Conservation (phyloP, 2,329 filamentous ascomycete species). For the Claviceps lovelessii region DNA sequence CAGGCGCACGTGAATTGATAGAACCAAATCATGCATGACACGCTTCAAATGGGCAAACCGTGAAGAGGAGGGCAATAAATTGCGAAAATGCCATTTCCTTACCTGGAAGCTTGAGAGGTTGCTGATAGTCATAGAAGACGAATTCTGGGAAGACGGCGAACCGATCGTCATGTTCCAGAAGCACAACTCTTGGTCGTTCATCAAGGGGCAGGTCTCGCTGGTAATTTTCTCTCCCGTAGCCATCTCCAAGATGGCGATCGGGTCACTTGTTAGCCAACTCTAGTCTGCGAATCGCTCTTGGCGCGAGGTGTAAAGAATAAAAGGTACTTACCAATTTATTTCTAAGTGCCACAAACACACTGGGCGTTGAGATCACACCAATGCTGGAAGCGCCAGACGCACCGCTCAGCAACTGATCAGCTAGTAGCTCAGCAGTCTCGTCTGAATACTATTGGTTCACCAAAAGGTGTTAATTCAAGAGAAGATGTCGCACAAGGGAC, state of each 20-base stretch:
- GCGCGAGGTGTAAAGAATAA: neutral
- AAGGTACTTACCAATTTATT: slow-evolving; percentile 43
- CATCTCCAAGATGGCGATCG: neutral
- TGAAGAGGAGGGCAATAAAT: neutral
- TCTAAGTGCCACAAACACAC: slow-evolving; percentile 62
- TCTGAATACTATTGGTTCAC: slow-evolving; percentile 48
- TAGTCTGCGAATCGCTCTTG: neutral
- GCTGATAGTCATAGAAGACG: slow-evolving; percentile 57
- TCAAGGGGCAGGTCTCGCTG: slow-evolving; percentile 10
- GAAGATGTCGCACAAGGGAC: neutral
- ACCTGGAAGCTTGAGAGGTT: slow-evolving; percentile 52
- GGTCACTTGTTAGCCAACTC: neutral
- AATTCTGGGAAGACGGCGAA: slow-evolving; percentile 65
- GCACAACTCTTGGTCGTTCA: slow-evolving; percentile 39
- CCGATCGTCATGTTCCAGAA: slow-evolving; percentile 62
- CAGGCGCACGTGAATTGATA: neutral
- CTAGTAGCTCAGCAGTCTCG: slow-evolving; percentile 50
- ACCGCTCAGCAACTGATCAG: slow-evolving; percentile 49
- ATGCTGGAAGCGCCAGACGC: slow-evolving; percentile 43
- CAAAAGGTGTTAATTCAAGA: neutral
- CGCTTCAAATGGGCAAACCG: neutral
- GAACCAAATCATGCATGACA: neutral
- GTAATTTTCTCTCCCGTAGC: neutral
- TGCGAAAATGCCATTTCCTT: slow-evolving; percentile 8
- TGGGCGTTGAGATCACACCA: slow-evolving; percentile 60